These are phyloP conservation scores for Podospora pseudocomata DNA, from an alignment of 495 filamentous ascomycete species.

Conservation along the genomic window DNA sequence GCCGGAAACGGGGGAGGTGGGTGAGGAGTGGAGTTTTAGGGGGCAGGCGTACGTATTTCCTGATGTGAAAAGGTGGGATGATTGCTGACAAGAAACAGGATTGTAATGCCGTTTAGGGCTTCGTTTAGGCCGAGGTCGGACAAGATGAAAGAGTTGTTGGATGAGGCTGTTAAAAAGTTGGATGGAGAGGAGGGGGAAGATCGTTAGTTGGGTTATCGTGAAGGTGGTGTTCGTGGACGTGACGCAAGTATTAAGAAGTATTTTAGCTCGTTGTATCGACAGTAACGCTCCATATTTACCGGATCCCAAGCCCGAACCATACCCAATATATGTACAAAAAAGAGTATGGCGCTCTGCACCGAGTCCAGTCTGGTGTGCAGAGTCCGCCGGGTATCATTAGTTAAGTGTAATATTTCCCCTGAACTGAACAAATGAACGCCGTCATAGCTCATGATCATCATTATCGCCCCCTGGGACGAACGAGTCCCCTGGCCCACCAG, in stretches of 20 bases:
- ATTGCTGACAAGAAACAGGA: constrained; percentile 15
- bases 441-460: background rate
- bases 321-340: background rate
- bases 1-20: constrained; percentile 23
- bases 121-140: background rate
- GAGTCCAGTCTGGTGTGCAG: background rate
- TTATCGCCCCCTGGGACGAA: constrained; percentile 7
- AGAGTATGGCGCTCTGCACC: background rate
- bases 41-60: constrained; percentile 30
- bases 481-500: constrained; percentile 26
- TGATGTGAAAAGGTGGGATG: background rate
- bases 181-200: background rate
- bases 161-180: constrained; percentile 10
- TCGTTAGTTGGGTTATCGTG: too few species aligned
- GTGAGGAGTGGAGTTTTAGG: constrained; percentile 32
- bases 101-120: constrained; percentile 25
- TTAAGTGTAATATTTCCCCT: background rate
- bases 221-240: too few species aligned
- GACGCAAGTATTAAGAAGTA: background rate
- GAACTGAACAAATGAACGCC: background rate
- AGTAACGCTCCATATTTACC: background rate
- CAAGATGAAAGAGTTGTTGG: constrained; percentile 7
- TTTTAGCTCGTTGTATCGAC: background rate
- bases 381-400: constrained; percentile 3
- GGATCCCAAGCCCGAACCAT: background rate